Percentiles rank a stretch among this genome's conserved stretches.
These are phyloP conservation scores for Corylus americana DNA, from an alignment of 306 rosid genomes.

Conservation along the genomic window DNA sequence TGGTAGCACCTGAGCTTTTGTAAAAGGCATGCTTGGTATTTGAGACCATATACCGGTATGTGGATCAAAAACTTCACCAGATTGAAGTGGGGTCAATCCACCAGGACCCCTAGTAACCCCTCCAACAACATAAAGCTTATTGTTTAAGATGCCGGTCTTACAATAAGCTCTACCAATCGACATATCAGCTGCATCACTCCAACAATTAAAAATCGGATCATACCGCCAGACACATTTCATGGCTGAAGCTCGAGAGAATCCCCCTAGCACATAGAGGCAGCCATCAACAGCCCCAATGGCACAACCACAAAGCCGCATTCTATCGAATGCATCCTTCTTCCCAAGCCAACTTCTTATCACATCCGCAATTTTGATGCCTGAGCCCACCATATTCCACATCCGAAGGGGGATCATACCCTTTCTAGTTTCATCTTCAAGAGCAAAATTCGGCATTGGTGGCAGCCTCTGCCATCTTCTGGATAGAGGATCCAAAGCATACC, in stretches of 20 bases:
- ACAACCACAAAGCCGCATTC: constrained; percentile 48
- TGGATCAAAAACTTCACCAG: constrained; percentile 49
- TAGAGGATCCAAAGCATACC: constrained; percentile 47
- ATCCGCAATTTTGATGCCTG: constrained; percentile 36
- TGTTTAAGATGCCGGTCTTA: constrained; percentile 43
- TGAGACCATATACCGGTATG: constrained; percentile 37
- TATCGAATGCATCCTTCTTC: constrained; percentile 35
- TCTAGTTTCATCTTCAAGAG: constrained; percentile 35
- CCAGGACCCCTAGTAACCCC: constrained; percentile 46
- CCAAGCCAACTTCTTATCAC: constrained; percentile 41
- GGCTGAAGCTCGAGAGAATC: constrained; percentile 48
- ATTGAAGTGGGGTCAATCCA: constrained; percentile 47
- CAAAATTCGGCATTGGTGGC: constrained; percentile 40
- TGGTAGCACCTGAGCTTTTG: constrained; percentile 40
- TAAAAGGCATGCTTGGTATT: constrained; percentile 50
- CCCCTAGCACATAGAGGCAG: constrained; percentile 48
- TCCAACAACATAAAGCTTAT: constrained; percentile 49
- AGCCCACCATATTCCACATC: constrained; percentile 36
- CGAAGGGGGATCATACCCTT: constrained; percentile 34
- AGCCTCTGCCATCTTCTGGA: constrained; percentile 43
- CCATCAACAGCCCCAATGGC: constrained; percentile 45
- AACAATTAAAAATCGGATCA: constrained; percentile 40
- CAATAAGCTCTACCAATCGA: constrained; percentile 47
- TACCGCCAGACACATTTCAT: constrained; percentile 46
- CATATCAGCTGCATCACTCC: constrained; percentile 45